phyloP scores from a whole-genome alignment of 495 filamentous ascomycete species.

The Hypoxylon crocopeplum region DNA sequence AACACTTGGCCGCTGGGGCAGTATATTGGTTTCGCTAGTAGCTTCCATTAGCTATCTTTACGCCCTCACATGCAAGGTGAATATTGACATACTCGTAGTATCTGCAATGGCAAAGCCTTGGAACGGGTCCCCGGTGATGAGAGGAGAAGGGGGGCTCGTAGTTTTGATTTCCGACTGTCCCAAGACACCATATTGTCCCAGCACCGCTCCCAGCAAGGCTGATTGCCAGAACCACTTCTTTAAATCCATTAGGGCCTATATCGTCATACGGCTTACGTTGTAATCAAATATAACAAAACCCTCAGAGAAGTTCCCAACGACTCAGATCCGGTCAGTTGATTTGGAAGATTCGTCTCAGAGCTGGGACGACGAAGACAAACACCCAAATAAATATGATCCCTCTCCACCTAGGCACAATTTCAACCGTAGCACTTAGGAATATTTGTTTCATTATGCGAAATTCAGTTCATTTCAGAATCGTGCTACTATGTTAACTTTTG shows the following conservation, averaged over 20 bases:
- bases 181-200: not conserved
- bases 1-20: conserved; percentile 23
- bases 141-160: not conserved
- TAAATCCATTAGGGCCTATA: not conserved
- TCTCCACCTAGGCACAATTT: not conserved
- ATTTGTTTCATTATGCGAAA: conserved; percentile 13
- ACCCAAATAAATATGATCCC: conserved; percentile 1
- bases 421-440: not conserved
- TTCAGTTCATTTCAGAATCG: not conserved
- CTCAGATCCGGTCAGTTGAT: too few relatives aligned
- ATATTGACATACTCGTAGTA: conserved; percentile 8
- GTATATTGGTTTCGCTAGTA: conserved; percentile 15
- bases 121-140: conserved; percentile 20
- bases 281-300: not conserved
- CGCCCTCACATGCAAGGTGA: not conserved
- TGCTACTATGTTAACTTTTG: not conserved
- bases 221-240: conserved; percentile 2
- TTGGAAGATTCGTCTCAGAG: not conserved
- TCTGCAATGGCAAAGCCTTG: conserved; percentile 9
- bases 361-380: not conserved
- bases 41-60: not conserved
- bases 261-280: not conserved
- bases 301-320: not conserved
- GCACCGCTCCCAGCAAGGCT: conserved; percentile 1
- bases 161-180: conserved; percentile 4